Evolutionary conservation across 2,329 filamentous ascomycete species (phyloP), one percentile per base, ranked within the genome.

Genomic region (Aspergillus caelatus): DNA sequence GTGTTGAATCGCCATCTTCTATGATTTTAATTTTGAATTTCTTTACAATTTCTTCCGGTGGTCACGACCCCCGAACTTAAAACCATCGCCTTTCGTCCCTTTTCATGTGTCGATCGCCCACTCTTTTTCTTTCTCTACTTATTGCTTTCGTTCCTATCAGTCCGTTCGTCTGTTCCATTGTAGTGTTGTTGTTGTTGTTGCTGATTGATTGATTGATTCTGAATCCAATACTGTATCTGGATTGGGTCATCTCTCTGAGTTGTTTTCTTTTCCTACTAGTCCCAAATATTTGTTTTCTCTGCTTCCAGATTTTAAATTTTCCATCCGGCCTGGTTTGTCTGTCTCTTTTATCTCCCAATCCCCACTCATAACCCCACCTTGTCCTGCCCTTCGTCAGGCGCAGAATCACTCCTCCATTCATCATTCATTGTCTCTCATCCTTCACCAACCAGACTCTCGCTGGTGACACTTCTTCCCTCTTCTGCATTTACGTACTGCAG

Each of bases 311-410:
- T 23, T 23, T 34, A 21, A 41, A 28, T 19, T 41, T 46, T 56
- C 36, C 45, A 7, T 41, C 39, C 16, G 14, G 23, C 28, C 45
- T 45, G 45, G 21, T 43, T 45, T 45, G 28, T 23, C 54, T 39
- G 26, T 63, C 30, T 54, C 57, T 45, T 61, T 43, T 59, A 21
- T 62, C 32, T 53, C 52, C 41, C 41, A 50, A 60, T 66, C 64
- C 57, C 64, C 66, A 66, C 65, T 59, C 58, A 58, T 59, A 57
- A 60, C 65, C 61, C 64, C 63, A 66, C 63, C 58, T 55, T 58
- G 58, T 59, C 48, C 43, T 61, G 62, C 63, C 61, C 56, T 61
- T 66, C 64, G 57, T 68, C 66, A 67, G 66, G 65, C 65, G 54
- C 61, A 58, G 61, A 67, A 60, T 21, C 46, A 36, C 41, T 57